Conservation (phyloP, 345 rosid genomes). For the Eucalyptus erythrocorys region DNA sequence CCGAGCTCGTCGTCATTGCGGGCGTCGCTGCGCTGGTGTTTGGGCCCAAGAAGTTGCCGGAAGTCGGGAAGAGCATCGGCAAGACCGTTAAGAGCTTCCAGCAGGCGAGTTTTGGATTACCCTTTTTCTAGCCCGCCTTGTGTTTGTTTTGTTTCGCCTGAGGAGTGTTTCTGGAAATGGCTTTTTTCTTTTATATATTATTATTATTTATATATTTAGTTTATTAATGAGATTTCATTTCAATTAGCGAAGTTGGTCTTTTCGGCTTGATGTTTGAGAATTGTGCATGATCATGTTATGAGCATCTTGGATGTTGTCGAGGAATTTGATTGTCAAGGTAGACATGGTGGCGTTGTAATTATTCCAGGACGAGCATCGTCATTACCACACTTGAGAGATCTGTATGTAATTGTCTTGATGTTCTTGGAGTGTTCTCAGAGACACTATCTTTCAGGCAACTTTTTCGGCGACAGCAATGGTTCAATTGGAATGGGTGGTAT, state of each 20-base stretch:
- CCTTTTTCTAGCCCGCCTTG: not conserved
- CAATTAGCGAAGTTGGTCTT: not conserved
- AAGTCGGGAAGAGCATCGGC: conserved; percentile 88
- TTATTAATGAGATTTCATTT: not conserved
- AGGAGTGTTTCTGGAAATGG: not conserved
- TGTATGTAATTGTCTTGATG: not conserved
- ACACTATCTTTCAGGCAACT: not conserved
- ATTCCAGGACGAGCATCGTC: not conserved
- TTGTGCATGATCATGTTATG: not conserved
- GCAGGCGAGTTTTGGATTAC: conserved; percentile 23
- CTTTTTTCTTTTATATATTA: not conserved
- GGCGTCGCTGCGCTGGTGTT: conserved; percentile 88
- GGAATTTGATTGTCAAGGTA: not conserved
- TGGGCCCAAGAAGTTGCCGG: conserved; percentile 95
- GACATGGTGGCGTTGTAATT: not conserved
- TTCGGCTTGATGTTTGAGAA: not conserved
- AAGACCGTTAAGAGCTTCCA: conserved; percentile 94
- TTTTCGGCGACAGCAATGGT: not conserved
- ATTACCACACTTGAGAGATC: not conserved
- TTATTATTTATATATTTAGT: not conserved
- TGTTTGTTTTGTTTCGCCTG: not conserved
- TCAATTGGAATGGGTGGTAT: not conserved
- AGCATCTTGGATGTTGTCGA: not conserved
- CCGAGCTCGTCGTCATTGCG: conserved; percentile 92
- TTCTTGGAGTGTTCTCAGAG: not conserved